These are phyloP conservation scores for Pseudomassariella vexata DNA, from an alignment of 2,329 filamentous ascomycete genomes.

Conservation along the genomic window DNA sequence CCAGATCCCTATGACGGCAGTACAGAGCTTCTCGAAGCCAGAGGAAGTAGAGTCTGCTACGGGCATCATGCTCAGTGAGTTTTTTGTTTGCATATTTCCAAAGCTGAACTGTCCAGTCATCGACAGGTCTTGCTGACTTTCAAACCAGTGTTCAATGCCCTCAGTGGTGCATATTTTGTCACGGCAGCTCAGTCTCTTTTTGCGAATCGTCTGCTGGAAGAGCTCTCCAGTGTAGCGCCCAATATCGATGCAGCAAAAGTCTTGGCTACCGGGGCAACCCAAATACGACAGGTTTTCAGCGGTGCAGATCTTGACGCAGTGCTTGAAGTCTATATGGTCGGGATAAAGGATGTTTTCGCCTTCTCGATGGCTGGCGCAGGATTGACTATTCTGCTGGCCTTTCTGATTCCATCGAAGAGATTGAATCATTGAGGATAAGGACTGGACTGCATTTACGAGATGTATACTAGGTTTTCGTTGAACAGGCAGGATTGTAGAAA, in stretches of 20 bases:
- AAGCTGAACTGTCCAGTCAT: too few relatives aligned
- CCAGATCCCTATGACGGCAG: slow-evolving; percentile 9
- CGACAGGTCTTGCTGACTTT: too few relatives aligned
- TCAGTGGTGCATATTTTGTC: slow-evolving; percentile 33
- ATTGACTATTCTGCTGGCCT: too few relatives aligned
- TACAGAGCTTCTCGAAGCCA: slow-evolving; percentile 8
- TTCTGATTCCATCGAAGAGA: too few relatives aligned
- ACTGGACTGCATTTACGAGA: too few relatives aligned
- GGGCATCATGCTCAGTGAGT: too few relatives aligned
- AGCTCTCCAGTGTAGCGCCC: slow-evolving; percentile 16
- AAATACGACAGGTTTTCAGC: slow-evolving; percentile 40
- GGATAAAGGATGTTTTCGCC: slow-evolving; percentile 51
- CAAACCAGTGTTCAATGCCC: background rate
- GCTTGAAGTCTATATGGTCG: slow-evolving; percentile 47
- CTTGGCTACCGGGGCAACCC: slow-evolving; percentile 32
- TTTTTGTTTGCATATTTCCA: too few relatives aligned
- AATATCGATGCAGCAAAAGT: slow-evolving; percentile 19
- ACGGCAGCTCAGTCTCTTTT: slow-evolving; percentile 30
- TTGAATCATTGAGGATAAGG: too few relatives aligned
- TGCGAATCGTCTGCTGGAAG: slow-evolving; percentile 22
- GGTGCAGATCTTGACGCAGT: slow-evolving; percentile 38
- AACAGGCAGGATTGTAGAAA: too few relatives aligned
- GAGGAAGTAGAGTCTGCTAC: slow-evolving; percentile 7
- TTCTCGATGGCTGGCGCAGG: slow-evolving; percentile 24
- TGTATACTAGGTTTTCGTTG: too few relatives aligned